Evolutionary conservation across 2,329 filamentous ascomycete species (phyloP).

Genomic region (Penicillium sp.): DNA sequence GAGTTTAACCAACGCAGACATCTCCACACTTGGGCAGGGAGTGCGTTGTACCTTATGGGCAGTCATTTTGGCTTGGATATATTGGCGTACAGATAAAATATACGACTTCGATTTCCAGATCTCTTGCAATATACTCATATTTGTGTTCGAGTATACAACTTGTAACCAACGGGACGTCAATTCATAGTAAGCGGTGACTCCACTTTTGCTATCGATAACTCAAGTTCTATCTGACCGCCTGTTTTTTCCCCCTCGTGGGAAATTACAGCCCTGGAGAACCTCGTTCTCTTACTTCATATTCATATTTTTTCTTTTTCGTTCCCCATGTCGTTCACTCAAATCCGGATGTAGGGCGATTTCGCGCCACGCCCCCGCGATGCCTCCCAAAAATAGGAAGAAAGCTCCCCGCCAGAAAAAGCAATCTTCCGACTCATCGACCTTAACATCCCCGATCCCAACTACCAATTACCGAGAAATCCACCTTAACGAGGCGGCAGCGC

Average conservation of each 20-base stretch:
- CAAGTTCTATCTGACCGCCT: slow-evolving; percentile 25
- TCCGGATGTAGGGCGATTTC: slow-evolving; percentile 29
- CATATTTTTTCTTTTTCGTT: background rate
- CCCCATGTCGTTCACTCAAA: slow-evolving; percentile 17
- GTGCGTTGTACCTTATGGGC: background rate
- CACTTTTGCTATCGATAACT: slow-evolving; percentile 18
- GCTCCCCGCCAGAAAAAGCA: slow-evolving; percentile 37
- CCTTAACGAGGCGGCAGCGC: slow-evolving; percentile 79
- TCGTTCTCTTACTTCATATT: slow-evolving; percentile 1
- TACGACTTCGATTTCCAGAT: background rate
- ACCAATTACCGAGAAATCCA: slow-evolving; percentile 80
- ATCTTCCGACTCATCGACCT: slow-evolving; percentile 29
- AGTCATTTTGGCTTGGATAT: background rate
- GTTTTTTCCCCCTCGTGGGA: slow-evolving; percentile 10
- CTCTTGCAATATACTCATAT: background rate
- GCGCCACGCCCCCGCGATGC: slow-evolving; percentile 42
- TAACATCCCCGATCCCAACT: slow-evolving; percentile 36
- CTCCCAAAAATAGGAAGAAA: slow-evolving; percentile 47
- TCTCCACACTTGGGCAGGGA: slow-evolving; percentile 13
- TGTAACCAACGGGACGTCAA: slow-evolving; percentile 5
- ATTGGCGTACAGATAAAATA: background rate
- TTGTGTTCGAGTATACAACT: background rate
- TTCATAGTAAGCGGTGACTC: background rate
- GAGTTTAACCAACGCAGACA: slow-evolving; percentile 4
- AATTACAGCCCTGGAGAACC: slow-evolving; percentile 4